Evolutionary conservation across 495 filamentous ascomycete species (phyloP), one percentile per base, ranked within the genome.

Genomic region (Podospora appendiculata): DNA sequence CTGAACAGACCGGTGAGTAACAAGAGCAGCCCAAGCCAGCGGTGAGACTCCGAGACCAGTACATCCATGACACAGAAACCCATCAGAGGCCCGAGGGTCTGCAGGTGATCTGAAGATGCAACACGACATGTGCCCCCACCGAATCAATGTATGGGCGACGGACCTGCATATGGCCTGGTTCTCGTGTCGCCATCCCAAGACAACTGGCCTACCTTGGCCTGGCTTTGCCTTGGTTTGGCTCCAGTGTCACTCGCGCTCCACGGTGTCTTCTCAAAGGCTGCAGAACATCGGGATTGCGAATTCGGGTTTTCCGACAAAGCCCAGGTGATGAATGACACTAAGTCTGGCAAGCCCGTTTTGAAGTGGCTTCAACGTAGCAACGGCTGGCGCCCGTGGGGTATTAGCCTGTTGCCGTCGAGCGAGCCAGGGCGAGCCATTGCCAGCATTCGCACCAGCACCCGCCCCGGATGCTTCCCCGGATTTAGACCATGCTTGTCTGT

Each of bases 21-120:
- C 44, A 17, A 2, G 25, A 25, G 2, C 25, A 25, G 5, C 25
- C 25, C 25, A 51, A 32, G 43, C 45, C 49, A 61, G 56, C 57
- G 62, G 62, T 62, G 59, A 64, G 50, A 38, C 12, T 47, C 35
- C 46, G 44, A 53, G 46, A 36, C 16, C 41, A 42, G 41, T 32
- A 32, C 41, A 6, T 7, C 25, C 41, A 6, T 7, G 2, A 25
- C 25, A 25, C 25, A 25, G 25, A 25, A 25, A 25, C 5, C 25
- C 25, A 43, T 16, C 36, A 16, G 42, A 32, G 36, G 12, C 44
- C 48, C 41, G 39, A 50, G 18, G 19, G 40, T 42, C 36, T 56
- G 54, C 57, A 60, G 45, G 50, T 55, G 40, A 55, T 58, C 41
- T 40, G 43, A n/a, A 53, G 36, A 53, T 53, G 41, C 43, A 18